These are phyloP conservation scores for Alternaria triticina DNA, from an alignment of 2,329 filamentous ascomycete genomes.

Conservation along the genomic window DNA sequence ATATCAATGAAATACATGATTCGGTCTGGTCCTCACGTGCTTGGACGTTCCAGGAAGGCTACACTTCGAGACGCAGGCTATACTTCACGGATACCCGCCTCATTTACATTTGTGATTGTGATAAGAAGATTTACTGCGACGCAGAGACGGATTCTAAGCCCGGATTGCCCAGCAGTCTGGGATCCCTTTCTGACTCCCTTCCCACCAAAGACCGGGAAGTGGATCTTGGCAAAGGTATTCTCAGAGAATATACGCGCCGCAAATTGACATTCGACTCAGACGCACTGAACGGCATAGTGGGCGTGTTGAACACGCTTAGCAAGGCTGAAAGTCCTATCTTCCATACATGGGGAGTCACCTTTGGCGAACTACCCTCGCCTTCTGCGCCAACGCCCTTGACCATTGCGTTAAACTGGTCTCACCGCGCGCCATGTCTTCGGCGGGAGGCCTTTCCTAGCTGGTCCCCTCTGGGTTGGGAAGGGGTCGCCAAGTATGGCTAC, in stretches of 20 bases:
- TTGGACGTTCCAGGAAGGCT: neutral
- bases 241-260: neutral
- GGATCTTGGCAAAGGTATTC: too few relatives aligned
- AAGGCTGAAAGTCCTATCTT: neutral
- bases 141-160: neutral
- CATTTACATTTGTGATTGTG: fast-evolving
- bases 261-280: neutral
- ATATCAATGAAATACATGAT: neutral
- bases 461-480: neutral
- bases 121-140: neutral
- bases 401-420: neutral
- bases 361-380: neutral
- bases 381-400: neutral
- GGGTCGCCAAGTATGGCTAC: fast-evolving
- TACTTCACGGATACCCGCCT: neutral
- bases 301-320: neutral
- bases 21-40: neutral
- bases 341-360: neutral
- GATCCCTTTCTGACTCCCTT: too few relatives aligned
- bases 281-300: neutral
- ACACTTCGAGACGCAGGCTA: neutral
- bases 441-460: neutral
- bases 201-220: too few relatives aligned
- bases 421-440: fast-evolving
- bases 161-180: too few relatives aligned